Evolutionary conservation across 768 basidiomycete species (phyloP), one percentile per base, ranked within the genome.

Genomic region (Gloeopeniophorella convolvens): DNA sequence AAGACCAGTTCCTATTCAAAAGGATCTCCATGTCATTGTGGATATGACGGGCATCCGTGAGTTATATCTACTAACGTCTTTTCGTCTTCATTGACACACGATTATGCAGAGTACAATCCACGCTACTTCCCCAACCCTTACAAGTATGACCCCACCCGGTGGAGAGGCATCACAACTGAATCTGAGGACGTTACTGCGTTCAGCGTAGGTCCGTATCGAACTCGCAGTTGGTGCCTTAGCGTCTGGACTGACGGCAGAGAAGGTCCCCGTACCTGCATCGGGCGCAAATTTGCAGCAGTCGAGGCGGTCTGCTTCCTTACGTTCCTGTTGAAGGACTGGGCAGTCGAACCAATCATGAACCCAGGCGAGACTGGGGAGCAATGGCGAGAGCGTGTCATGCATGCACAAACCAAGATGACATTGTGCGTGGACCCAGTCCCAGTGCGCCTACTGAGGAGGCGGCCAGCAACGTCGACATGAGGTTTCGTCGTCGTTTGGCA

Each of bases 271-370:
- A 58, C 62, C 15, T 83, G 80, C 53, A 63, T 80, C 12, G 80
- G 80, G 4, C 66, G 76, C 24, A 77, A 72, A 51, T 82, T 83
- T 55, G 76, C 80, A 3, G 68, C 70, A 1, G 70, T 68, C 0
- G 78, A 82, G 58, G 68, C 70, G 2, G 70, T 81, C n/a, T 72
- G 70, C 43, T 77, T 82, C 66, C 68, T 82, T 16, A 69, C 76
- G 1, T 62, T 69, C 57, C 58, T 81, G 7, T 61, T 80, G 20
- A 68, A 75, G 15, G 79, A 81, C 37, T 82, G 73, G 73, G 68
- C 63, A 23, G 60, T 82, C 10, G 71, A 75, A 42, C 76, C 77
- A 1, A 45, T 70, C n/a, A 59, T 79, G 23, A 56, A 63, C 12
- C 33, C 55, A 0, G 68, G 66, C 0, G 70, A 73, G 64, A 76